Evolutionary conservation across 169 alveolate species (phyloP), one percentile per base, ranked within the genome.

Genomic region (Plasmodium yoelii): DNA sequence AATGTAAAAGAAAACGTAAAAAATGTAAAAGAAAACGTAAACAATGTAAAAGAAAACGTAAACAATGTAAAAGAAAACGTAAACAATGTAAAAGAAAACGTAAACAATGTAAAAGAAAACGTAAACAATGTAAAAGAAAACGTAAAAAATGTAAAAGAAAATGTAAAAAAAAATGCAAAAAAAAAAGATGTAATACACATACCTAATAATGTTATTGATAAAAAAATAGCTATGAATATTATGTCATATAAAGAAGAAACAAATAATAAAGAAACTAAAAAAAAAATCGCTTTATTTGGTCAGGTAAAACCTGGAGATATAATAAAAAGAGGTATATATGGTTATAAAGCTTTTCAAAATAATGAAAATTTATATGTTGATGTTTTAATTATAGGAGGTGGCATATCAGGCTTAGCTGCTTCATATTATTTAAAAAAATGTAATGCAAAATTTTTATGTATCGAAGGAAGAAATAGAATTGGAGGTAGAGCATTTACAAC

Each of bases 401-500:
- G 96, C 0, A 67, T 94, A 56, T 73, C 95, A 7, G 96, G 96
- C 1, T 92, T 94, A 10, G 94, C 92, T 55, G 96, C 96, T 26
- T 86, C 95, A 10, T 92, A 73, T 86, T 92, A 92, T 57, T 92
- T 94, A 74, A 73, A 59, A 55, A 72, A 87, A 46, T 84, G 94
- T 49, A 92, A 89, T 24, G 92, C 88, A n/a, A 69, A 75, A 8
- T 69, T 92, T 46, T 60, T 88, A 49, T 82, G 89, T n/a, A 56
- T 94, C 10, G 96, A 94, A 64, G 96, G 94, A 0, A 55, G 96
- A 22, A 77, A 94, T 68, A 51, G 96, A 55, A 87, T 94, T 34
- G 96, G 96, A 22, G 96, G 96, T 9, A 90, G 96, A 53, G 91
- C 93, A 1, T 91, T 73, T 53, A 87, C 96, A 13, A 91, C 96